phyloP scores from a whole-genome alignment of 2,329 filamentous ascomycete genomes.

The Lasiodiplodia hormozganensis region DNA sequence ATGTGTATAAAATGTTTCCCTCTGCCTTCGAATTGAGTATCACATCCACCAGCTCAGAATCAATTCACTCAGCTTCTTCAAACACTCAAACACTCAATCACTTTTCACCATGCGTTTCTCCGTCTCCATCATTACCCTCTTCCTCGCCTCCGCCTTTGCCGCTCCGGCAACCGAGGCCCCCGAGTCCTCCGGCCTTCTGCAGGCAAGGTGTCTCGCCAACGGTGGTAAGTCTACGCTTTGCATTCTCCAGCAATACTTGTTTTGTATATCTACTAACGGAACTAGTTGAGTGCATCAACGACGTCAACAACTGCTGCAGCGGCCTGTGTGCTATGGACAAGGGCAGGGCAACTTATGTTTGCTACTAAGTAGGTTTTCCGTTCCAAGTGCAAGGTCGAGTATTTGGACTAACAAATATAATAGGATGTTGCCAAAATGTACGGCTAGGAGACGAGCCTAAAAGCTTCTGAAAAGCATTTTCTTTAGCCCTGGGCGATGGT shows the following conservation, averaged over 20 bases:
- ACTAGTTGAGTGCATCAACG: conserved; percentile 10
- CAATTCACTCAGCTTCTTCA: not conserved
- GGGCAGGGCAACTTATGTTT: not conserved
- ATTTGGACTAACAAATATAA: not conserved
- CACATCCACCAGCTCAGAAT: not conserved
- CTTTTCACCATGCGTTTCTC: not conserved
- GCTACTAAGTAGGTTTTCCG: not conserved
- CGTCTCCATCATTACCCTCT: not conserved
- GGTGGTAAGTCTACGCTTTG: not conserved
- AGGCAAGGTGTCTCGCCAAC: not conserved
- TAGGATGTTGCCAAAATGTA: not conserved
- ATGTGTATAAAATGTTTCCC: not conserved
- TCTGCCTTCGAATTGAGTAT: not conserved
- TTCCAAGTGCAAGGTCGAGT: too few relatives aligned
- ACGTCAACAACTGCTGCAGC: conserved; percentile 15
- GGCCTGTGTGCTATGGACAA: not conserved
- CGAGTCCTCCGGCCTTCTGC: not conserved
- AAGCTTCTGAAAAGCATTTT: not conserved
- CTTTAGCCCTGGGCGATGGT: not conserved
- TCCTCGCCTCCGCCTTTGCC: not conserved
- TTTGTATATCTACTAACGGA: not conserved
- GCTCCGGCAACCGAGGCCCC: not conserved
- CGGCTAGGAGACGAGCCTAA: not conserved
- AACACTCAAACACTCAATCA: not conserved
- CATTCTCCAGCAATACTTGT: not conserved